Evolutionary conservation across 345 rosid genomes (phyloP), one percentile per base, ranked within the genome.

Genomic region (Corchorus olitorius): DNA sequence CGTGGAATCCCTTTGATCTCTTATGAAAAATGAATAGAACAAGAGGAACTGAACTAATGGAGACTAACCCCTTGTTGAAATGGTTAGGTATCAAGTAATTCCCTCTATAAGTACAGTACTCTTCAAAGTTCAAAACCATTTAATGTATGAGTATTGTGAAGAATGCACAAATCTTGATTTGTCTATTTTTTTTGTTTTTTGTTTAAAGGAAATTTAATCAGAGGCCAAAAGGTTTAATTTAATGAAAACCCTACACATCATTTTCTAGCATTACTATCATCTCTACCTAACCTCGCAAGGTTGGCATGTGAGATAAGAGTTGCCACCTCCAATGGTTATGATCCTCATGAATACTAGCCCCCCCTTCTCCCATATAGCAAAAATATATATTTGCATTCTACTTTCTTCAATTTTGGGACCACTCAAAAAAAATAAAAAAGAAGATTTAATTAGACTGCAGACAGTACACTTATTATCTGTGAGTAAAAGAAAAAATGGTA

Each of bases 241-340:
- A 39, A 75, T 66, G 76, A 46, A 77, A 55, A 70, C 70, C 71
- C 74, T 63, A 34, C 58, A 45, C 56, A 41, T 83, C 82, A 17
- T 66, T 77, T 75, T 79, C 80, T 35, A 73, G 61, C 79, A 72
- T 77, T n/a, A 70, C 60, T 65, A 49, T 74, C 78, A 20, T 70
- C 19, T 50, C 70, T 64, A 82, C 84, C 86, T 73, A 80, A 81
- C 81, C 56, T 75, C 43, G 75, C 65, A 64, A 22, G 74, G 81
- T 69, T 78, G 80, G 84, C 83, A 77, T 27, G 80, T 48, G 77
- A 75, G 46, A 77, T 33, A 20, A 39, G 61, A 72, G 72, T n/a
- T n/a, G n/a, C 80, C 81, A 73, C 79, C 87, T 70, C 82, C 70
- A 64, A 12, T 54, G 78, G 46, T 63, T 81, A 81, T 81, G 82